Base-by-base conservation (phyloP, 2,329 filamentous ascomycete species). In the Paecilomyces sp. region DNA sequence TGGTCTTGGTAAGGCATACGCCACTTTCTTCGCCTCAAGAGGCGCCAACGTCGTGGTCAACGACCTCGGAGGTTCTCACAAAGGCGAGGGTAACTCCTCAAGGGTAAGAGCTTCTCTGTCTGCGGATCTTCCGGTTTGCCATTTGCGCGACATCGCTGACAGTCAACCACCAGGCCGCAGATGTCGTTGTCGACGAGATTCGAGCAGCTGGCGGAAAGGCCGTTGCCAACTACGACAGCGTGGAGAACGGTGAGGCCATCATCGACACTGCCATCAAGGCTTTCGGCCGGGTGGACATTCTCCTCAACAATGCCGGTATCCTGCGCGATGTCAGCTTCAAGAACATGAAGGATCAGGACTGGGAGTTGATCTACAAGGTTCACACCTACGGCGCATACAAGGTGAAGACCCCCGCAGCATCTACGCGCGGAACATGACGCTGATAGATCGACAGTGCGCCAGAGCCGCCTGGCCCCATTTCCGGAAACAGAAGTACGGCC, bases 271-370 rank as follows among this genome's bases (percentile, higher is more conserved):
- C 79, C 34, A 78, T 81, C 63, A 76, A 79, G 68, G 71, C 70
- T 63, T 81, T 80, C 59, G 79, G 79, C 67, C 90, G 93, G 70
- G 85, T 99, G 77, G 93, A 99, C 76, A 81, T 99, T 65, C 87
- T 99, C 69, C 88, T 99, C 79, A 99, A 99, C 84, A 99, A 97
- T 74, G 94, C 94, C 62, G 93, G 94, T 71, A 97, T 97, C 72
- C 83, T 96, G 62, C 89, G 93, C 62, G 92, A 97, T 79, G 77
- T 97, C 73, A 93, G 90, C 83, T 97, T 99, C 82, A 96, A 96
- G 85, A 97, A 97, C 80, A 95, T 97, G 85, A 94, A 89, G 76
- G 94, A 99, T 75, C 79, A 89, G 73, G 94, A 99, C 77, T 99
- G 94, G 94, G 93, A 99, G 74, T 80, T 97, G 67, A 90, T 97